Percentiles rank a stretch among this genome's conserved stretches.
These are phyloP conservation scores for Platanus orientalis DNA, from an alignment of 164 flowering plant genomes.

Conservation along the genomic window DNA sequence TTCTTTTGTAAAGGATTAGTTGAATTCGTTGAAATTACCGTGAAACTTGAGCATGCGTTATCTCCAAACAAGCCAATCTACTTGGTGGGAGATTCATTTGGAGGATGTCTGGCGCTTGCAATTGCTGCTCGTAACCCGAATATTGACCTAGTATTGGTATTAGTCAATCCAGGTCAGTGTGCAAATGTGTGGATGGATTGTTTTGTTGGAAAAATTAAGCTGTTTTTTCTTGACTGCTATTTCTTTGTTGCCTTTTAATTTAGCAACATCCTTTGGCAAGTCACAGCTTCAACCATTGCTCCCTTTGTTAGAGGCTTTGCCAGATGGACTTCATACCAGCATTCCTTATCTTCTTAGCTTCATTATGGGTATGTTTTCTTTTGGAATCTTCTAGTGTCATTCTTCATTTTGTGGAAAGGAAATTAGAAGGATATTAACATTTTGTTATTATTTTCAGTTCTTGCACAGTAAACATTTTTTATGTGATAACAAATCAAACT, in stretches of 20 bases:
- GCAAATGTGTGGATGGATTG: neutral
- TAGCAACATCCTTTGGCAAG: slow-evolving; percentile 72
- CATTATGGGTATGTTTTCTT: slow-evolving; percentile 50
- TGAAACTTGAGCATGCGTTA: slow-evolving; percentile 56
- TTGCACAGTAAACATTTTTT: too few species aligned
- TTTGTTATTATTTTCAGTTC: neutral
- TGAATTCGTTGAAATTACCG: slow-evolving; percentile 53
- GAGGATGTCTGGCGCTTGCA: slow-evolving; percentile 91
- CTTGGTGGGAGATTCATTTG: slow-evolving; percentile 90
- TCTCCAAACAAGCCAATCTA: slow-evolving; percentile 78
- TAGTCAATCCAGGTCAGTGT: slow-evolving; percentile 77
- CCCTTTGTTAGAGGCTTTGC: slow-evolving; percentile 64
- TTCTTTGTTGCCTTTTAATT: slow-evolving; percentile 8
- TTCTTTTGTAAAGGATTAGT: slow-evolving; percentile 46
- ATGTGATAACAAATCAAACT: too few species aligned
- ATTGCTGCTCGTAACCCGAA: slow-evolving; percentile 86
- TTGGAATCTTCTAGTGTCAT: neutral
- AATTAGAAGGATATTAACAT: neutral
- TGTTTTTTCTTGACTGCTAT: neutral
- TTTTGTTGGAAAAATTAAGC: neutral
- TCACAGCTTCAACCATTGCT: slow-evolving; percentile 70
- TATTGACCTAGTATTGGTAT: slow-evolving; percentile 73
- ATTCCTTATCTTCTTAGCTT: slow-evolving; percentile 71
- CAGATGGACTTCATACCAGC: slow-evolving; percentile 49
- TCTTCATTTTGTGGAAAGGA: neutral